These are phyloP conservation scores for Trichoderma endophyticum DNA, from an alignment of 2,329 filamentous ascomycete genomes.

Conservation along the genomic window DNA sequence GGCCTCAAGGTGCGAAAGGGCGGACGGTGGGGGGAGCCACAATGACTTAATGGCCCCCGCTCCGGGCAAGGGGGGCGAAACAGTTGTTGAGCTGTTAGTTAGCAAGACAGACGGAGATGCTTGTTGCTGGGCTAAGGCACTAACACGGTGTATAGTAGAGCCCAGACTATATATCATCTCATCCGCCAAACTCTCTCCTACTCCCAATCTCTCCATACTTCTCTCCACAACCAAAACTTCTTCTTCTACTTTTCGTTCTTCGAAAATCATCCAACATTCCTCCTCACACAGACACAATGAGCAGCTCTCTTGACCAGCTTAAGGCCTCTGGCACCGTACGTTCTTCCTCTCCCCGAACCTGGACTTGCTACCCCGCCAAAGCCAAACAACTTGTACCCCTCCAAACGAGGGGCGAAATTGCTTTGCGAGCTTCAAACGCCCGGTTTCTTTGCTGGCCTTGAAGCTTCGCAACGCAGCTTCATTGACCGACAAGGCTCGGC, in stretches of 20 bases:
- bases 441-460: neutral
- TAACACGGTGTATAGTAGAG: neutral
- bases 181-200: neutral
- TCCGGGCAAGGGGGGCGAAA: slow-evolving; percentile 14
- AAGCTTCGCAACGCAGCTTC: neutral
- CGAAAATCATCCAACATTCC: slow-evolving; percentile 17
- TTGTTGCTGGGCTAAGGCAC: neutral
- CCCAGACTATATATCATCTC: neutral
- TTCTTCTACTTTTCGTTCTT: neutral
- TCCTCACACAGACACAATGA: slow-evolving; percentile 52
- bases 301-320: slow-evolving; percentile 90
- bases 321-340: slow-evolving; percentile 95
- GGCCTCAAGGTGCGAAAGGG: neutral
- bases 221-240: neutral
- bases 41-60: slow-evolving; percentile 21
- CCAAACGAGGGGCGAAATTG: neutral
- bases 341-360: slow-evolving; percentile 31
- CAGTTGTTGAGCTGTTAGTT: neutral
- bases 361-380: neutral
- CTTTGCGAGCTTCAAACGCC: neutral
- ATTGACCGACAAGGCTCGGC: neutral
- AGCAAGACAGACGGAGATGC: neutral
- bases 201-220: neutral
- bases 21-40: neutral
- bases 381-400: neutral